Evolutionary conservation across 1,284 basidiomycete species (phyloP).

Genomic region (Puccinia hordei): DNA sequence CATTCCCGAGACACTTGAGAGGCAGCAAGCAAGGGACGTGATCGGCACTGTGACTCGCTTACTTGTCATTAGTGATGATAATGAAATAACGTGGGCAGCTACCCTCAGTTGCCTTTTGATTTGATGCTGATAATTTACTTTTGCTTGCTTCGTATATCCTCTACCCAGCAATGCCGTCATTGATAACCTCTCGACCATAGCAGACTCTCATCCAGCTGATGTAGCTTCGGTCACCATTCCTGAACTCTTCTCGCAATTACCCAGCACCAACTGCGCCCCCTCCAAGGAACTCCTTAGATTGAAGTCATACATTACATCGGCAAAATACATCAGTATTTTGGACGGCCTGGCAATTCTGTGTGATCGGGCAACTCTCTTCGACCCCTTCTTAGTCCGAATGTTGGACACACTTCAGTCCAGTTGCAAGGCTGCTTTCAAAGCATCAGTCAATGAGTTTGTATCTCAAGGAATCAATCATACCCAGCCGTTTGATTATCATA

Average conservation of each 20-base stretch:
- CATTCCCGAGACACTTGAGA: slow-evolving; percentile 19
- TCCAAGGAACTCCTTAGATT: slow-evolving; percentile 55
- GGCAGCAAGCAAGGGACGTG: slow-evolving; percentile 16
- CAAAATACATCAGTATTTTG: slow-evolving; percentile 70
- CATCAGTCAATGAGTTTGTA: slow-evolving; percentile 51
- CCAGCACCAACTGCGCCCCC: slow-evolving; percentile 40
- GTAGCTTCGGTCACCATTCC: slow-evolving; percentile 78
- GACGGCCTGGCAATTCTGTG: slow-evolving; percentile 75
- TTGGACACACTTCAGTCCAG: slow-evolving; percentile 74
- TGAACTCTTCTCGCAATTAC: slow-evolving; percentile 71
- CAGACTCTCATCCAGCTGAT: slow-evolving; percentile 68
- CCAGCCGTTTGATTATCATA: slow-evolving; percentile 16
- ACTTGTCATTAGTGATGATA: slow-evolving; percentile 14
- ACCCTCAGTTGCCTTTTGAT: background rate
- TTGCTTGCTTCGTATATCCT: slow-evolving; percentile 25
- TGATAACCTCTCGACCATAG: slow-evolving; percentile 70
- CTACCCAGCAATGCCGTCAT: slow-evolving; percentile 68
- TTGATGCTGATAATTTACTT: background rate
- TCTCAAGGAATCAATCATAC: background rate
- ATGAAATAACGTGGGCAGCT: slow-evolving; percentile 25
- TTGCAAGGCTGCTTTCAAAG: slow-evolving; percentile 63
- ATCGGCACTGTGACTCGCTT: slow-evolving; percentile 34
- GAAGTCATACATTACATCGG: background rate
- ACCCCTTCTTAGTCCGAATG: slow-evolving; percentile 76
- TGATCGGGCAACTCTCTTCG: slow-evolving; percentile 75